Evolutionary conservation across 2,329 filamentous ascomycete species (phyloP), one percentile per base, ranked within the genome.

Genomic region (Ophiostoma piceae): DNA sequence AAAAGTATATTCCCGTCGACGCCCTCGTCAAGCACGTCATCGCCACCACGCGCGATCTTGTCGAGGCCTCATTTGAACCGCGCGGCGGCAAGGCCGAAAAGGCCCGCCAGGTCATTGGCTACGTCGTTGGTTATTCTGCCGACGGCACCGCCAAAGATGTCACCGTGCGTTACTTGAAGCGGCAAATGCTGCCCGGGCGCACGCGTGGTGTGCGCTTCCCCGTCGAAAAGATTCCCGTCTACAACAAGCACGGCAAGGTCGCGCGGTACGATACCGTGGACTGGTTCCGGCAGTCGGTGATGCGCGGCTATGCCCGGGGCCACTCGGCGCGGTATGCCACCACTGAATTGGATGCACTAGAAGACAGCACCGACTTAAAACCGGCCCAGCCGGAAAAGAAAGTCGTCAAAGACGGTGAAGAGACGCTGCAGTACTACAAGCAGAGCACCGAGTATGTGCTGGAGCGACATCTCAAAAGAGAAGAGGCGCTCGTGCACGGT

Each of bases 141-240:
- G 94, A 98, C 76, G 92, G 92, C 1, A 94, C 92, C 0, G 94
- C 92, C 14, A 98, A 98, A 77, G 95, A 99, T 77, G 91, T 99
- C 19, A 99, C 95, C 0, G 89, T 95, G 12, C 87, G 95, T 37
- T 99, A 99, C 77, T 81, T 99, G 8, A 94, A 90, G 75, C 87
- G 90, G 29, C 91, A 91, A 70, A 85, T 90, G 68, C 88, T 93
- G 77, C 95, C 95, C 0, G 94, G 95, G 3, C 91, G 93, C 74
- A 96, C 94, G 0, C 98, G 97, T 77, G 92, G 94, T 3, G 85
- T 89, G 73, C 87, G 95, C 7, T 85, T 97, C 77, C 87, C 90
- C 0, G 77, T 88, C 1, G 92, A 96, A 74, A 97, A 94, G 76
- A 83, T 96, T 1, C 89, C 93, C 0, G 81, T 97, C 7, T 89